Percentiles rank a stretch among this genome's conserved stretches.
These are phyloP conservation scores for Eleusine coracana DNA, from an alignment of 176 grass and related monocot genomes.

Conservation along the genomic window DNA sequence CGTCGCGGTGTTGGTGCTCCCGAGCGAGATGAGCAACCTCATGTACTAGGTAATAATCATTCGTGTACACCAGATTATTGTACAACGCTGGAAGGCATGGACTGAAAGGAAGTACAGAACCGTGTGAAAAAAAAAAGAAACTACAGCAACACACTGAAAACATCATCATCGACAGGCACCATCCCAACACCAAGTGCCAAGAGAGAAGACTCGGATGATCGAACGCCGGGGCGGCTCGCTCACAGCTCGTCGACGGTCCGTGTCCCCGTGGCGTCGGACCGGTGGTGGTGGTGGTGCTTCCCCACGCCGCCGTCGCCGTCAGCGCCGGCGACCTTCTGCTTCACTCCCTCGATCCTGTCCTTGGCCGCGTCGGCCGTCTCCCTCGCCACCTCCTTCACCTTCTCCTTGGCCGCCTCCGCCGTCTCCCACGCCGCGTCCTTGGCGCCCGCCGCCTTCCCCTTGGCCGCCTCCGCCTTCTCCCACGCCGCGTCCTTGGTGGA, in stretches of 20 bases:
- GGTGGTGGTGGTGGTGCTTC: slow-evolving; percentile 15
- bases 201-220: too few species aligned
- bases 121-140: not conserved
- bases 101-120: not conserved
- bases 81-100: slow-evolving; percentile 24
- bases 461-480: slow-evolving; percentile 16
- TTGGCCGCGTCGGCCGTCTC: slow-evolving; percentile 49
- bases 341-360: slow-evolving; percentile 41
- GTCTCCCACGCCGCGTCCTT: slow-evolving; percentile 52
- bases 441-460: not conserved
- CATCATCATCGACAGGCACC: not conserved
- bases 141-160: slow-evolving; percentile 22
- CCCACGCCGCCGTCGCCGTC: not conserved
- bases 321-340: slow-evolving; percentile 41
- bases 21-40: slow-evolving; percentile 54
- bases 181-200: not conserved
- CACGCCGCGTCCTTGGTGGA: slow-evolving; percentile 37
- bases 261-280: slow-evolving; percentile 13
- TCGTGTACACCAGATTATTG: slow-evolving; percentile 44
- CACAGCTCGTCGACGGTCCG: slow-evolving; percentile 60
- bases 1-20: slow-evolving; percentile 60
- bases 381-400: slow-evolving; percentile 38
- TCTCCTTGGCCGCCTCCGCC: slow-evolving; percentile 33
- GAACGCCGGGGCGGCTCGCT: not conserved
- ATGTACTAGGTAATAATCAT: slow-evolving; percentile 48